Base-by-base conservation (phyloP, 371 early-diverging fungal species). In the Parasitella parasitica region DNA sequence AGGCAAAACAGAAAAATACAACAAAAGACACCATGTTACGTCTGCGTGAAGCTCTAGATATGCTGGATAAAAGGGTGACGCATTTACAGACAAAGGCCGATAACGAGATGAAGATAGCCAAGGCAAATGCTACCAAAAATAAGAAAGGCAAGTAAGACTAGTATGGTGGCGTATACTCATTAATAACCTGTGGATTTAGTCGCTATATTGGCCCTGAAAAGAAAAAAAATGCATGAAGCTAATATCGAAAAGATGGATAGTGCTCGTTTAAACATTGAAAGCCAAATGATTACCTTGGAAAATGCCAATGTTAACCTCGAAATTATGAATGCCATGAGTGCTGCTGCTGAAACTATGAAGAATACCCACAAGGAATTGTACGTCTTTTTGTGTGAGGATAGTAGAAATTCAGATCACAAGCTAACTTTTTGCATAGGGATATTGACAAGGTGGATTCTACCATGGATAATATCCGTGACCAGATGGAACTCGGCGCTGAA, bases 391-490 rank as follows among this genome's bases (percentile, higher is more conserved):
- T n/a, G n/a, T n/a, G n/a, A n/a, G 5, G 5, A 22, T 12, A 2
- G 13, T 24, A 20, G 24, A 46, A 20, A 32, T 13, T 34, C 46
- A 46, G 4, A 52, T 24, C 46, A 36, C 20, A 24, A 37, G 30
- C 41, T 56, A 28, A 39, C 35, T 12, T 22, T 27, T 16, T 41
- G 9, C 15, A 28, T 70, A 94, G 95, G 88, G 87, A 94, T 67
- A 92, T 97, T 57, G 89, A 95, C 75, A 94, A 94, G 83, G 97
- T 98, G 35, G 99, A 98, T 71, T 80, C 85, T 43, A 94, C 92
- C 3, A 95, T 97, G 97, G 99, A 98, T 71, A 96, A 96, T 57
- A 96, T 98, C 61, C 88, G 95, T 55, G 97, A 97, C 61, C 96
- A 97, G 73, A 96, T 97, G 95, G 97, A 96, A 67, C 74, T 96